phyloP scores from a whole-genome alignment of 1,284 basidiomycete species.

The Leccinum olivaceoglutinosum region DNA sequence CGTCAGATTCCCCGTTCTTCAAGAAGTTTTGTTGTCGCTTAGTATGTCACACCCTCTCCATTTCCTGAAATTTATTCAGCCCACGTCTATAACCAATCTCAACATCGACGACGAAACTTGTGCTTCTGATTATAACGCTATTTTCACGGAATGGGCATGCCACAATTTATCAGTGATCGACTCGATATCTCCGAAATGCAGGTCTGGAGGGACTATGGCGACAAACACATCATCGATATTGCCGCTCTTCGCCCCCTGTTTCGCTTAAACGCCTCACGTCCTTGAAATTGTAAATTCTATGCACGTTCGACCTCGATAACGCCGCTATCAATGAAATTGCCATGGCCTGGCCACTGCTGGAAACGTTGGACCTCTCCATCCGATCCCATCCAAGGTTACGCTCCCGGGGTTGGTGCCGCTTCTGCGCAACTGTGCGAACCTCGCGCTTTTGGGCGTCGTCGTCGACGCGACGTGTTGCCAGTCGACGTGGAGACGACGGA shows the following conservation, averaged over 20 bases:
- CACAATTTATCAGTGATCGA: slow-evolving; percentile 18
- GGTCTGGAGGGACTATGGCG: slow-evolving; percentile 26
- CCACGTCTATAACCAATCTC: slow-evolving; percentile 29
- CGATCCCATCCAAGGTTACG: slow-evolving; percentile 26
- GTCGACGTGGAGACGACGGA: background rate
- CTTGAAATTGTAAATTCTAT: slow-evolving; percentile 24
- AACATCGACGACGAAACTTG: slow-evolving; percentile 28
- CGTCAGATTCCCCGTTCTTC: slow-evolving; percentile 19
- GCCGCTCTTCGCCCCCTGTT: slow-evolving; percentile 22
- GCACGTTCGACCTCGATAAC: slow-evolving; percentile 24
- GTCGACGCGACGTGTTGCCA: slow-evolving; percentile 26
- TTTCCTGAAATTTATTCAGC: slow-evolving; percentile 26
- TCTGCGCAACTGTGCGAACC: slow-evolving; percentile 21
- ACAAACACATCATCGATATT: slow-evolving; percentile 27
- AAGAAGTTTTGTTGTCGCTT: slow-evolving; percentile 18
- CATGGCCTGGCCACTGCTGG: slow-evolving; percentile 25
- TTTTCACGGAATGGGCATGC: slow-evolving; percentile 23
- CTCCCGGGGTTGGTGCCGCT: slow-evolving; percentile 21
- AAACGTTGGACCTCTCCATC: slow-evolving; percentile 22
- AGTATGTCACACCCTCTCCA: slow-evolving; percentile 19
- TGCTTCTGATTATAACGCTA: slow-evolving; percentile 21
- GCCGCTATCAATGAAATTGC: slow-evolving; percentile 23
- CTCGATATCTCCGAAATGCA: slow-evolving; percentile 28
- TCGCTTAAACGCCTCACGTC: slow-evolving; percentile 16
- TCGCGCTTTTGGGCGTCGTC: slow-evolving; percentile 21